A percentile compares a stretch with the other conserved stretches of the same genome.
phyloP scores from a whole-genome alignment of 495 filamentous ascomycete genomes.

The Aspergillus mulundensis region DNA sequence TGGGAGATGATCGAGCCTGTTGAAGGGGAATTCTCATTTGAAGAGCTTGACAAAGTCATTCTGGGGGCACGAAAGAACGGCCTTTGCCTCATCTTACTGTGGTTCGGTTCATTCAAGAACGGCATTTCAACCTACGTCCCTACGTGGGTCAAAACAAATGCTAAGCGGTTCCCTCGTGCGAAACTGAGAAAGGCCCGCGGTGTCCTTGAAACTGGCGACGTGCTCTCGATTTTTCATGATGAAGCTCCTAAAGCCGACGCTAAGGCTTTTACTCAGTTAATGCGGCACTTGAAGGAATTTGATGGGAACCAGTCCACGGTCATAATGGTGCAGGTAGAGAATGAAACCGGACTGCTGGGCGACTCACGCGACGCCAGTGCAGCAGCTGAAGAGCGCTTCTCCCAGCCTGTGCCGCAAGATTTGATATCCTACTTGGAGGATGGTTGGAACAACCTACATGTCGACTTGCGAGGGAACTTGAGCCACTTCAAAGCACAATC shows the following conservation, averaged over 20 bases:
- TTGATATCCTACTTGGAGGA: conserved; percentile 26
- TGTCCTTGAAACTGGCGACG: conserved; percentile 26
- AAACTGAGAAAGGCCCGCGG: conserved; percentile 12
- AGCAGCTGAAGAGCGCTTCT: conserved; percentile 33
- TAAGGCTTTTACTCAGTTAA: conserved; percentile 38
- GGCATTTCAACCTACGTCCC: conserved; percentile 42
- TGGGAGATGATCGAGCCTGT: conserved; percentile 49
- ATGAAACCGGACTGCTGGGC: conserved; percentile 43
- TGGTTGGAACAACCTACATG: conserved; percentile 20
- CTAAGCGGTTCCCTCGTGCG: conserved; percentile 35
- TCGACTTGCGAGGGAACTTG: conserved; percentile 25
- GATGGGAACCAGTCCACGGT: conserved; percentile 40
- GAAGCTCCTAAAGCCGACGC: conserved; percentile 33
- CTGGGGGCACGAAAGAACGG: conserved; percentile 35
- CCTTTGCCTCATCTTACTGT: conserved; percentile 43
- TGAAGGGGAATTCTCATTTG: conserved; percentile 44
- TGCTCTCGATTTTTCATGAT: conserved; percentile 34
- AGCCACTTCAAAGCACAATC: conserved; percentile 22
- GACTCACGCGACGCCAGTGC: conserved; percentile 41
- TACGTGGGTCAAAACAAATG: conserved; percentile 42
- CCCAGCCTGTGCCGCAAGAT: conserved; percentile 30
- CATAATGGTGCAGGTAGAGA: conserved; percentile 49
- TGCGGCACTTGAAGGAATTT: conserved; percentile 35
- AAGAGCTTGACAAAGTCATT: conserved; percentile 41
- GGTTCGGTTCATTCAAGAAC: conserved; percentile 52